Base-by-base conservation (phyloP, 1,139 yeast genomes). In the Kodamaea ohmeri region DNA sequence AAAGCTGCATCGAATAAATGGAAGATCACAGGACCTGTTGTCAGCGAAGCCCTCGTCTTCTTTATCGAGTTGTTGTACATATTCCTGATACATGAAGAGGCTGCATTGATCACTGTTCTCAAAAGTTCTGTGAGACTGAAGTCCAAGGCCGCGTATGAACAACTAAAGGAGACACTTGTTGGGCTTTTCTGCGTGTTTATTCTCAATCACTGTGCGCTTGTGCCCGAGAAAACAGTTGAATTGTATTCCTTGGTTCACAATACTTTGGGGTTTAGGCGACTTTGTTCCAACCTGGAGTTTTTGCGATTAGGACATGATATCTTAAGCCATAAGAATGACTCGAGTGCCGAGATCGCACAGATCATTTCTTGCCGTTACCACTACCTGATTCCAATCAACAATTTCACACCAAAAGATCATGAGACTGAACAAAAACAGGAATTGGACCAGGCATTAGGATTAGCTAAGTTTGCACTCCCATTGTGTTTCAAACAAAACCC, bases 361-460 rank as follows among this genome's bases (percentile, higher is more conserved):
- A 70, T 88, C 24, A 63, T 92, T 16, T 73, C 80, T 45, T 92
- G 98, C 56, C 71, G 87, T 9, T 88, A 83, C 51, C 95, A 87
- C 31, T 71, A 86, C 41, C 65, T 71, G 2, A 63, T 88, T 3
- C 66, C 80, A 1, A 68, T 78, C 16, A 88, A 80, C 15, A 69
- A 68, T 5, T 78, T 76, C 47, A 65, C 67, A 4, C 89, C 95
- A 0, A 71, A 65, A 28, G 83, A 85, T 44, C 97, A 90, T 53
- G 71, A 67, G 13, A 78, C 95, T 0, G 60, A 61, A 2, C 63
- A 76, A 1, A 62, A 65, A 27, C 62, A 63, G 1, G 53, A 50
- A 6, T 51, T 71, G 34, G 65, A 63, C 36, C 76, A 81, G 29
- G 87, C 95, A 0, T 45, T 73, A 6, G 72, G 70, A 22, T 60